phyloP scores from a whole-genome alignment of 1,284 basidiomycete species.

The Moniliophthora roreri region DNA sequence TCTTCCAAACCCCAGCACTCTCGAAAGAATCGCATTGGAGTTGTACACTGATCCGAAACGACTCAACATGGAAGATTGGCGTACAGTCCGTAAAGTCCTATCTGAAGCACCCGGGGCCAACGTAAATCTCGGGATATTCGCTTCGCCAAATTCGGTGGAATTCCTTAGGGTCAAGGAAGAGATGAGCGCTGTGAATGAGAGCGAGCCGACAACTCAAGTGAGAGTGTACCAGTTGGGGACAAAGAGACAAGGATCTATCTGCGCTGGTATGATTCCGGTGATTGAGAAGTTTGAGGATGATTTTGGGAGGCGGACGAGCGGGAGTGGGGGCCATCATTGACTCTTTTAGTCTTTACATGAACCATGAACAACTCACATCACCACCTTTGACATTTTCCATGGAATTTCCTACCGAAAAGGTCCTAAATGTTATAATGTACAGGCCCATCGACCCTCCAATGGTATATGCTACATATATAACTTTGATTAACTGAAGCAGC shows the following conservation, averaged over 20 bases:
- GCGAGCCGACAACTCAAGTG: slow-evolving; percentile 21
- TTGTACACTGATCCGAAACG: slow-evolving; percentile 37
- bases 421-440: too few relatives aligned
- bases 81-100: slow-evolving; percentile 1
- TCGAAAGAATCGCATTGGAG: slow-evolving; percentile 35
- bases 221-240: slow-evolving; percentile 39
- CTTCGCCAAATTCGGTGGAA: slow-evolving; percentile 30
- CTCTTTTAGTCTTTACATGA: too few relatives aligned
- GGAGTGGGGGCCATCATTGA: too few relatives aligned
- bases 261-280: background rate
- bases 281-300: slow-evolving; percentile 1
- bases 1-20: slow-evolving; percentile 21
- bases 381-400: too few relatives aligned
- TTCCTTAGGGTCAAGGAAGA: slow-evolving; percentile 31
- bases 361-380: too few relatives aligned
- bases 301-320: background rate
- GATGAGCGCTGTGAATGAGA: slow-evolving; percentile 23
- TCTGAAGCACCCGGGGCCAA: slow-evolving; percentile 12
- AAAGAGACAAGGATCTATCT: slow-evolving; percentile 29
- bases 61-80: slow-evolving; percentile 23
- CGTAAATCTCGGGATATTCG: slow-evolving; percentile 40
- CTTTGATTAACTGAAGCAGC: too few relatives aligned
- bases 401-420: too few relatives aligned
- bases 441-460: too few relatives aligned
- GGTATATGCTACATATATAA: too few relatives aligned